These are phyloP conservation scores for Kwoniella sp. DNA, from an alignment of 768 basidiomycete species.

Conservation along the genomic window DNA sequence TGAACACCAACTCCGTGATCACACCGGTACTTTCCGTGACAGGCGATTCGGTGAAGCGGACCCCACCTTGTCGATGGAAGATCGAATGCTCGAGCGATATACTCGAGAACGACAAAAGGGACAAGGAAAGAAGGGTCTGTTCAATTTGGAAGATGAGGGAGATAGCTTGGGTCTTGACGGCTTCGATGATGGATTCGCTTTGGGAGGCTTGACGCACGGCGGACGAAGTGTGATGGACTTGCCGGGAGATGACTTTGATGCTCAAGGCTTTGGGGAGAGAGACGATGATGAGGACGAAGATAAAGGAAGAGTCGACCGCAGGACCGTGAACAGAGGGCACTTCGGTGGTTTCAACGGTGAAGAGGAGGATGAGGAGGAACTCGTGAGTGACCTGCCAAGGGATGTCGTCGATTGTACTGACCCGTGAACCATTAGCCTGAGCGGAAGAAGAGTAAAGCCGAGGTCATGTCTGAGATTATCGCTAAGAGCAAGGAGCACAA, in stretches of 20 bases:
- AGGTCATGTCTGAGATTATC: slow-evolving; percentile 97
- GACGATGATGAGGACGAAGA: slow-evolving; percentile 63
- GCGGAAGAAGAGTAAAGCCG: slow-evolving; percentile 86
- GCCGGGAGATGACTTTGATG: slow-evolving; percentile 53
- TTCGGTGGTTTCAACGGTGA: slow-evolving; percentile 86
- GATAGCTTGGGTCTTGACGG: slow-evolving; percentile 53
- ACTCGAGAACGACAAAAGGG: slow-evolving; percentile 70
- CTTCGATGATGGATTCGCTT: slow-evolving; percentile 39
- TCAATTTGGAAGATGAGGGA: slow-evolving; percentile 79
- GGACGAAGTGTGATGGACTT: slow-evolving; percentile 52
- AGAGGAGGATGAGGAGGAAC: slow-evolving; percentile 63
- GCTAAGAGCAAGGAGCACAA: slow-evolving; percentile 96
- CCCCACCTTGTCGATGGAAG: slow-evolving; percentile 87
- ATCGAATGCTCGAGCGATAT: slow-evolving; percentile 95
- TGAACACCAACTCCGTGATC: slow-evolving; percentile 77
- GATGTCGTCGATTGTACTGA: neutral
- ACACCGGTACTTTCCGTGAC: slow-evolving; percentile 86
- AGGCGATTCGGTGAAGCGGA: slow-evolving; percentile 96
- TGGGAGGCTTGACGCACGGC: slow-evolving; percentile 54
- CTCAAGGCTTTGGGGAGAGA: slow-evolving; percentile 45
- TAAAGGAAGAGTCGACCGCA: slow-evolving; percentile 68
- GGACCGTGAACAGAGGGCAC: slow-evolving; percentile 69
- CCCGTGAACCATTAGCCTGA: slow-evolving; percentile 62
- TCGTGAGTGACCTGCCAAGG: slow-evolving; percentile 48
- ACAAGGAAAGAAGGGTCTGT: slow-evolving; percentile 68